Evolutionary conservation across 495 filamentous ascomycete genomes (phyloP).

Genomic region (Arthonia radiata): DNA sequence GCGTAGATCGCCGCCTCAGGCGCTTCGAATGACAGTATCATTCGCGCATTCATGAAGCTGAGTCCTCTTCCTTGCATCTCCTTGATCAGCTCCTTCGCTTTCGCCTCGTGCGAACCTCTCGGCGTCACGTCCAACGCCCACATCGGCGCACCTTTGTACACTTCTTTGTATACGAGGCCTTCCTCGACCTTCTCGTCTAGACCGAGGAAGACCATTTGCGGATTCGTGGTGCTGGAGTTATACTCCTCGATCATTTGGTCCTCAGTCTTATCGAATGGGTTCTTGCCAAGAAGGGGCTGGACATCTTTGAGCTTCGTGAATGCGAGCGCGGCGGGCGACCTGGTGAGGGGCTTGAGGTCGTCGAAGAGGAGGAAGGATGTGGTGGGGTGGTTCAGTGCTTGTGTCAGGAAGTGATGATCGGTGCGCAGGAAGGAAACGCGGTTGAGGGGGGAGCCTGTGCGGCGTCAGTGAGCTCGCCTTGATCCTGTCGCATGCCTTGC

Average conservation of each 20-base stretch:
- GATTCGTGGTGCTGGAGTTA: slow-evolving; percentile 40
- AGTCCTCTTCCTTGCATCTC: slow-evolving; percentile 31
- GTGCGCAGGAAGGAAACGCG: slow-evolving; percentile 66
- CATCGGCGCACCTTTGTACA: slow-evolving; percentile 51
- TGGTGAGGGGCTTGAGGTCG: slow-evolving; percentile 49
- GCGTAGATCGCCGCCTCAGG: slow-evolving; percentile 67
- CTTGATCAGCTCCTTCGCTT: slow-evolving; percentile 23
- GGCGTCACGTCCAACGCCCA: slow-evolving; percentile 83
- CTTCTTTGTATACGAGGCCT: slow-evolving; percentile 23
- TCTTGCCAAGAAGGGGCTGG: slow-evolving; percentile 37
- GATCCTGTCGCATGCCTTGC: neutral
- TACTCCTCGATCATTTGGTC: slow-evolving; percentile 45
- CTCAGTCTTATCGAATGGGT: slow-evolving; percentile 47
- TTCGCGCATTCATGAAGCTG: slow-evolving; percentile 31
- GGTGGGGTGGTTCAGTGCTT: slow-evolving; percentile 44
- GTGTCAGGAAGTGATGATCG: slow-evolving; percentile 53
- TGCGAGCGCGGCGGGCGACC: slow-evolving; percentile 28
- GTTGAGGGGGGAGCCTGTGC: slow-evolving; percentile 41
- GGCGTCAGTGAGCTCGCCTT: neutral
- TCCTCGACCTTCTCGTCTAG: slow-evolving; percentile 41
- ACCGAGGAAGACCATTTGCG: slow-evolving; percentile 65
- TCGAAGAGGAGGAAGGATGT: slow-evolving; percentile 56
- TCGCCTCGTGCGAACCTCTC: slow-evolving; percentile 27
- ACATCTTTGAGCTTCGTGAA: slow-evolving; percentile 40
- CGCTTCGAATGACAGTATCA: slow-evolving; percentile 30